Evolutionary conservation across 768 basidiomycete genomes (phyloP).

Genomic region (Neoboletus magnificus): DNA sequence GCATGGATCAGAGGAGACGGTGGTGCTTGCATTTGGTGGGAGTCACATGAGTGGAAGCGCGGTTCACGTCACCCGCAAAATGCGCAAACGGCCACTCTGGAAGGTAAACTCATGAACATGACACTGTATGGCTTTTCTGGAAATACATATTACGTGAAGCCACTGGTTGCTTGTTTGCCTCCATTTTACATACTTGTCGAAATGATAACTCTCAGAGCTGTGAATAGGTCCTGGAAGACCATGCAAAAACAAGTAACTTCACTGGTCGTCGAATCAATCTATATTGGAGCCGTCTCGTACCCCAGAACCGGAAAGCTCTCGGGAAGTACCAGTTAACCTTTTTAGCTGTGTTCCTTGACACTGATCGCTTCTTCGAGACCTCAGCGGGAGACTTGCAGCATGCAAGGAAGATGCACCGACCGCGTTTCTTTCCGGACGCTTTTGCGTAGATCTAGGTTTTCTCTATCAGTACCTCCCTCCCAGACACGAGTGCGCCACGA

Average conservation of each 20-base stretch:
- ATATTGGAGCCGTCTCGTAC: neutral
- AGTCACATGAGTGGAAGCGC: constrained; percentile 64
- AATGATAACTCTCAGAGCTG: constrained; percentile 8
- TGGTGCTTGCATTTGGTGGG: constrained; percentile 85
- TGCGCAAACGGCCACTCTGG: constrained; percentile 79
- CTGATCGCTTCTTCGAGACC: constrained; percentile 19
- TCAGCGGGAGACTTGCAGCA: constrained; percentile 2
- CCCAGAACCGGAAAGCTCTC: constrained; percentile 14
- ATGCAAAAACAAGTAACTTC: constrained; percentile 1
- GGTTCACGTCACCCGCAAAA: constrained; percentile 85
- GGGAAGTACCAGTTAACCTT: constrained; percentile 29
- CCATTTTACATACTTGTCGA: constrained; percentile 21
- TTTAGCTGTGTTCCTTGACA: constrained; percentile 24
- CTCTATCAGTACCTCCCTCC: constrained; percentile 12
- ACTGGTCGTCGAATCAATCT: neutral
- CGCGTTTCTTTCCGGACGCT: constrained; percentile 13
- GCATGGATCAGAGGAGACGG: constrained; percentile 79
- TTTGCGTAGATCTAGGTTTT: constrained; percentile 16
- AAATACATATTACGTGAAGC: constrained; percentile 29
- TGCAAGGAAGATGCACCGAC: constrained; percentile 9
- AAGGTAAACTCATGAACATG: constrained; percentile 74
- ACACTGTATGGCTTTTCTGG: constrained; percentile 14
- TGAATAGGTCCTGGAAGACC: neutral
- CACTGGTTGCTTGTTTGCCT: constrained; percentile 17
- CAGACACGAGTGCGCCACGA: constrained; percentile 48